A percentile compares a stretch with the other conserved stretches of the same genome.
phyloP scores from a whole-genome alignment of 805 yeast genomes.

The Nakazawaea wyomingensis region DNA sequence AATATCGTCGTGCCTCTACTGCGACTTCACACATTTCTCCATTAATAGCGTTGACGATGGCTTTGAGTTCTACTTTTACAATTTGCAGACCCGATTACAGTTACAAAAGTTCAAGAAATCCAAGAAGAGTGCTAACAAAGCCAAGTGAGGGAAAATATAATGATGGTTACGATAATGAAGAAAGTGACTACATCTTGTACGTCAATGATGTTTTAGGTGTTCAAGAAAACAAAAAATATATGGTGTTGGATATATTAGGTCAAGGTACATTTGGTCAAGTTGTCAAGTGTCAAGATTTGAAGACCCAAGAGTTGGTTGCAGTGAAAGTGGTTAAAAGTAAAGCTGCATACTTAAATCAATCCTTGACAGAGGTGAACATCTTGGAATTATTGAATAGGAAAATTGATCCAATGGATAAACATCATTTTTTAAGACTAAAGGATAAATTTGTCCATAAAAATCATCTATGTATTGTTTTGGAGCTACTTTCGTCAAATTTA shows the following conservation, averaged over 20 bases:
- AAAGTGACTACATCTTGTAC: slow-evolving; percentile 84
- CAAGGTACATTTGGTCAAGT: slow-evolving; percentile 99
- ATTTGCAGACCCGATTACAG: slow-evolving; percentile 82
- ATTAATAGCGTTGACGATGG: slow-evolving; percentile 68
- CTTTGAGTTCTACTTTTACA: slow-evolving; percentile 73
- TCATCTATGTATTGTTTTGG: slow-evolving; percentile 91
- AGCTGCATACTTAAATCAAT: slow-evolving; percentile 87
- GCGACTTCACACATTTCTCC: slow-evolving; percentile 71
- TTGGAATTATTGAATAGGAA: slow-evolving; percentile 74
- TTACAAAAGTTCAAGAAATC: slow-evolving; percentile 81
- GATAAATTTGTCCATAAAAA: slow-evolving; percentile 91
- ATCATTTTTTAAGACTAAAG: slow-evolving; percentile 69
- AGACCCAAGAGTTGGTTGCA: slow-evolving; percentile 83
- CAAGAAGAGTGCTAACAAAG: slow-evolving; percentile 86
- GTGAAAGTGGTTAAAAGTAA: slow-evolving; percentile 91
- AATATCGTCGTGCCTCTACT: slow-evolving; percentile 64
- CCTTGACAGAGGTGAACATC: slow-evolving; percentile 83
- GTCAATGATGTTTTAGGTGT: slow-evolving; percentile 91
- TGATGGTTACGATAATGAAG: slow-evolving; percentile 83
- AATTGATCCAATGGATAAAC: slow-evolving; percentile 64
- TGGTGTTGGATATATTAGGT: slow-evolving; percentile 87
- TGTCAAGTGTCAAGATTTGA: slow-evolving; percentile 77
- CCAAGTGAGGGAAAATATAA: slow-evolving; percentile 80
- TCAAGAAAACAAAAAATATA: slow-evolving; percentile 78
- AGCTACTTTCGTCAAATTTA: slow-evolving; percentile 77